Evolutionary conservation across 768 basidiomycete genomes (phyloP).

Genomic region (Kwoniella botswanensis): DNA sequence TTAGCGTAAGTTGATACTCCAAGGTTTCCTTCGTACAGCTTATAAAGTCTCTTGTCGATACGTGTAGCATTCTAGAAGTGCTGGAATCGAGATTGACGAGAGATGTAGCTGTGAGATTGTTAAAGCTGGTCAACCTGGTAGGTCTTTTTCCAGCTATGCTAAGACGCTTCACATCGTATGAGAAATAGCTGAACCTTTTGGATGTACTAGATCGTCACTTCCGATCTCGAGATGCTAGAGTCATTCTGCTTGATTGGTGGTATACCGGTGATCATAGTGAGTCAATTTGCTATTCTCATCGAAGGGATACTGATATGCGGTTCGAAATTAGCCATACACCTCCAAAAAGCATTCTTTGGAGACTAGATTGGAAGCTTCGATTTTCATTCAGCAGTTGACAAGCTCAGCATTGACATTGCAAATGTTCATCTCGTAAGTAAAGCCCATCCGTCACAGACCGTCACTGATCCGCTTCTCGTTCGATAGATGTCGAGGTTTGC

Average conservation of each 20-base stretch:
- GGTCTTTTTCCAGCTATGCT: slow-evolving; percentile 31
- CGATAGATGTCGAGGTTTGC: slow-evolving; percentile 85
- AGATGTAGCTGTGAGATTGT: slow-evolving; percentile 80
- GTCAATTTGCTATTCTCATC: neutral
- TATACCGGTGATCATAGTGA: slow-evolving; percentile 88
- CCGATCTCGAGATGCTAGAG: slow-evolving; percentile 84
- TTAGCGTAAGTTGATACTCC: too few species aligned
- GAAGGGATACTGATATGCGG: slow-evolving; percentile 5
- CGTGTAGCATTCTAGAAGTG: too few species aligned
- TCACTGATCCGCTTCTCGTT: neutral
- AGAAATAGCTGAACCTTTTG: too few species aligned
- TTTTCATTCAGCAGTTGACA: slow-evolving; percentile 88
- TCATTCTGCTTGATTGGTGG: slow-evolving; percentile 88
- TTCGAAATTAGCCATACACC: slow-evolving; percentile 69
- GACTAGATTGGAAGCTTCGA: slow-evolving; percentile 91
- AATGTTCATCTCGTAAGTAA: slow-evolving; percentile 94
- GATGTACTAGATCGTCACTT: slow-evolving; percentile 64
- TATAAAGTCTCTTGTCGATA: too few species aligned
- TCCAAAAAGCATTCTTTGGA: slow-evolving; percentile 92
- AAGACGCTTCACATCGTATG: too few species aligned
- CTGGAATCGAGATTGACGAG: slow-evolving; percentile 83
- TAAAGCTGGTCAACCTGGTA: slow-evolving; percentile 89
- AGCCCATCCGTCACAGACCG: neutral
- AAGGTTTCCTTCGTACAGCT: too few species aligned
- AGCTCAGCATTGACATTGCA: slow-evolving; percentile 89